Evolutionary conservation across 1,284 basidiomycete genomes (phyloP), one percentile per base, ranked within the genome.

Genomic region (Microbotryum violaceum): DNA sequence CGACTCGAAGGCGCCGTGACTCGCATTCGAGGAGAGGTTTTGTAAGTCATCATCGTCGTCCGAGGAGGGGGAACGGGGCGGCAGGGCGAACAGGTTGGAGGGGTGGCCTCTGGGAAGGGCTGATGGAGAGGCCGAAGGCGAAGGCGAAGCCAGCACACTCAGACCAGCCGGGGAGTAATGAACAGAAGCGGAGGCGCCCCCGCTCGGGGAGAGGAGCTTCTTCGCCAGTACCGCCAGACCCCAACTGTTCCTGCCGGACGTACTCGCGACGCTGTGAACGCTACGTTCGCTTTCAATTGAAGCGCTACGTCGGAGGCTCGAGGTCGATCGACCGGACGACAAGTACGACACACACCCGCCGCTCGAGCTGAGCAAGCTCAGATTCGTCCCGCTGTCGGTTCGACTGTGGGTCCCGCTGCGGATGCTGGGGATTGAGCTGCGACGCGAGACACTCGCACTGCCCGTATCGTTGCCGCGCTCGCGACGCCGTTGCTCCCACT

Each of bases 401-500:
- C 59, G 23, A 55, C 60, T 12, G 37, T 42, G 37, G 12, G 37
- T 46, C 50, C 25, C 45, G 50, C 42, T 31, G n/a, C 12, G 37
- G 37, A 42, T 42, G 37, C 37, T 42, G 37, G 14, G 37, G 12
- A 42, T 42, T 10, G 37, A 42, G 37, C 37, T 42, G 37, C 37
- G 37, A 16, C 37, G 37, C 37, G 37, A 42, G 37, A 42, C 37
- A 42, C 14, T 42, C 16, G 37, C 37, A 42, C 50, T 49, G 7
- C 42, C 50, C 29, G 48, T 55, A 7, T 57, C 54, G 6, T 56
- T 23, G 16, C 54, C 60, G 4, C 55, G 23, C 8, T 76, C 58
- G 33, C 77, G 56, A 49, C 74, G 70, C 21, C 75, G 58, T 60
- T 79, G 78, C 52, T 79, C 77, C 64, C 74, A 79, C 29, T 70